Evolutionary conservation across 1,284 basidiomycete species (phyloP).

Genomic region (Trichosporon sp.): DNA sequence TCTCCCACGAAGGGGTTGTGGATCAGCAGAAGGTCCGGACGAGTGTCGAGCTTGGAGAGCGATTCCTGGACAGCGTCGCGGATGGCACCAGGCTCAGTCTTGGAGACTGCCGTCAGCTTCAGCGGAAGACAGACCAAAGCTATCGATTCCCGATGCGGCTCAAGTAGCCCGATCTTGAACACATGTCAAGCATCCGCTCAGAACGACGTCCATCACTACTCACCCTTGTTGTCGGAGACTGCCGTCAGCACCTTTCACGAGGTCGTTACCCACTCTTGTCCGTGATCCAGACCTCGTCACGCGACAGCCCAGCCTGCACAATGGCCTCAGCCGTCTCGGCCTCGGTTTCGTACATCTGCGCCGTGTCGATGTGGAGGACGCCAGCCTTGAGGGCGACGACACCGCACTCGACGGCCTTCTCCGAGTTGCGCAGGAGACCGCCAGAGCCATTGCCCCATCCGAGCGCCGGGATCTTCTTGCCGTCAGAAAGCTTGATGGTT

Average conservation of each 20-base stretch:
- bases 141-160: no score
- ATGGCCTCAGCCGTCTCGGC: conserved; percentile 48
- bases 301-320: conserved; percentile 45
- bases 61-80: conserved; percentile 23
- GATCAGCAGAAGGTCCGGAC: conserved; percentile 36
- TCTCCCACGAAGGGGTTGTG: conserved; percentile 33
- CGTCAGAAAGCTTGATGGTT: conserved; percentile 33
- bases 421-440: conserved; percentile 16
- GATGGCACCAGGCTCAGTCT: conserved; percentile 7
- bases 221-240: conserved; percentile 11
- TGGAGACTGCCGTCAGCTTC: background rate
- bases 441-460: conserved; percentile 36
- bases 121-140: background rate
- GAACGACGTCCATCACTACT: background rate
- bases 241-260: background rate
- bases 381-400: conserved; percentile 36
- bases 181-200: background rate
- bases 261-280: conserved; percentile 49
- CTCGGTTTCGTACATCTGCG: conserved; percentile 45
- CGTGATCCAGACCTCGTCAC: conserved; percentile 52
- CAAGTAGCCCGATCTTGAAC: background rate
- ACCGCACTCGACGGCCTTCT: conserved; percentile 19
- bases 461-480: conserved; percentile 35
- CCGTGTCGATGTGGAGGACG: conserved; percentile 43
- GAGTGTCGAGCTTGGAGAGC: conserved; percentile 23